Evolutionary conservation across 768 basidiomycete species (phyloP).

Genomic region (Ramaria rubella): DNA sequence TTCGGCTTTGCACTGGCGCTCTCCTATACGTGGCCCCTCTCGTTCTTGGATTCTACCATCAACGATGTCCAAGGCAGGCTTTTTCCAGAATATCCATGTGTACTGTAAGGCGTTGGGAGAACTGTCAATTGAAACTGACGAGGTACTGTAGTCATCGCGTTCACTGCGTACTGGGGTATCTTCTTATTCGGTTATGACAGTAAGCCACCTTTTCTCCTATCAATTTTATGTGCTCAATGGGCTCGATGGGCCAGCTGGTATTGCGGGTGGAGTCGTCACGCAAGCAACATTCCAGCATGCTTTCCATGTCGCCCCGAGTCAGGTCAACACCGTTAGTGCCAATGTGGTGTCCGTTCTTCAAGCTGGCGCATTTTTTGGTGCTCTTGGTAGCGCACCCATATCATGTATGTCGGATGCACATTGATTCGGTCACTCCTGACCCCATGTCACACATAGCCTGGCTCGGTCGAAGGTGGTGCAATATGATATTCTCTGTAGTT

Average conservation of each 20-base stretch:
- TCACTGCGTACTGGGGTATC: conserved; percentile 72
- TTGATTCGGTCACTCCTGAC: not conserved
- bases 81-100: conserved; percentile 55
- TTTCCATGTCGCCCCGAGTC: conserved; percentile 42
- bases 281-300: conserved; percentile 52
- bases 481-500: conserved; percentile 53
- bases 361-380: conserved; percentile 85
- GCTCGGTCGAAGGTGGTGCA: conserved; percentile 60
- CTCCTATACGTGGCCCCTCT: not conserved
- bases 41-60: not conserved
- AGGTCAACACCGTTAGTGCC: conserved; percentile 49
- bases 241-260: conserved; percentile 35
- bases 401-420: conserved; percentile 44
- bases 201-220: conserved; percentile 26
- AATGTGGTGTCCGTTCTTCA: conserved; percentile 86
- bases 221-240: not conserved
- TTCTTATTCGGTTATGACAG: conserved; percentile 80
- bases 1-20: no score
- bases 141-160: conserved; percentile 51
- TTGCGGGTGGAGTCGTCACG: conserved; percentile 63
- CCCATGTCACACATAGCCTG: conserved; percentile 33
- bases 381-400: conserved; percentile 62
- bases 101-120: conserved; percentile 42
- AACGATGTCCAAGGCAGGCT: conserved; percentile 7
- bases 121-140: not conserved